These are phyloP conservation scores for Tetrahymena elliotti DNA, from an alignment of 73 alveolate genomes.

Conservation along the genomic window DNA sequence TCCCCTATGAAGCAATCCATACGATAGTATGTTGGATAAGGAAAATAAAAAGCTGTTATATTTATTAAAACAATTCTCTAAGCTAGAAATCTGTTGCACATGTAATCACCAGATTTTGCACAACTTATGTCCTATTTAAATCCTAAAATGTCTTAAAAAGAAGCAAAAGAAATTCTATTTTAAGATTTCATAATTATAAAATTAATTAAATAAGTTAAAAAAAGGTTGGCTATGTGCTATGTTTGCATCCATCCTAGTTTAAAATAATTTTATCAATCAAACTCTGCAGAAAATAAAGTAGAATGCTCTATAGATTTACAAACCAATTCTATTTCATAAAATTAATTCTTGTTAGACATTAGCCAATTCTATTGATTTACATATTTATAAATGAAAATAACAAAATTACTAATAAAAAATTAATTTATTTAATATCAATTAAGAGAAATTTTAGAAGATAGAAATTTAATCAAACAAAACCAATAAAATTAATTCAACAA, in stretches of 20 bases:
- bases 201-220: not conserved
- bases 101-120: not conserved
- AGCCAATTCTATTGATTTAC: not conserved
- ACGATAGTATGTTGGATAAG: not conserved
- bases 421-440: too few relatives aligned
- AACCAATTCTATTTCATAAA: not conserved
- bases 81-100: not conserved
- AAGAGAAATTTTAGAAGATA: too few relatives aligned
- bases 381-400: too few relatives aligned
- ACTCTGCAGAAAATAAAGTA: not conserved
- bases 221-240: not conserved
- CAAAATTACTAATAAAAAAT: too few relatives aligned
- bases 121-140: not conserved
- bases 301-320: not conserved
- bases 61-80: not conserved
- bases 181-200: not conserved
- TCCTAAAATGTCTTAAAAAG: not conserved
- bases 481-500: too few relatives aligned
- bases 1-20: not conserved
- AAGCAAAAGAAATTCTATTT: not conserved
- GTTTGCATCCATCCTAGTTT: not conserved
- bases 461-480: too few relatives aligned
- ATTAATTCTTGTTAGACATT: not conserved
- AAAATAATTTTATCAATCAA: not conserved
- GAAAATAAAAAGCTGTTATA: not conserved